Base-by-base conservation (phyloP, 768 basidiomycete genomes). In the Pulveroboletus frians region DNA sequence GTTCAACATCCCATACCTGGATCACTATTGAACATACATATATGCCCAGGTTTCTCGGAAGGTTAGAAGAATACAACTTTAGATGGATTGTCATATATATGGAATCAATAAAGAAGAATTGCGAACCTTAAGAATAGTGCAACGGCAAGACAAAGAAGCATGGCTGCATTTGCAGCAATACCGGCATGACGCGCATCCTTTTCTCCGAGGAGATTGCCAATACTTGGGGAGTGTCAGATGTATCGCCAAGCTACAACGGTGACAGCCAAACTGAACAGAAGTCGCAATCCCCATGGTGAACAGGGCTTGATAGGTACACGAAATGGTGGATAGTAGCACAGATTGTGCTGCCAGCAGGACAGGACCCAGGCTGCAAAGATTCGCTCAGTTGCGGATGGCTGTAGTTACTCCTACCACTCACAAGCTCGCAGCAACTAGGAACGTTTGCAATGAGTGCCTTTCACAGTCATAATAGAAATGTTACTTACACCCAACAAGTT, bases 201-300 rank as follows among this genome's bases (percentile, higher is more conserved):
- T 54, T 94, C 89, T 7, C 94, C 93, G 1, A 96, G 76, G 6
- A 95, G 73, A 61, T 96, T 96, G 2, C 93, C 93, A 30, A 93
- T 83, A 7, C 89, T 89, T 31, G 31, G 13, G 31, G 10, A 31
- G 13, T 1, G 8, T 31, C 31, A 31, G 31, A 31, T 31, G 13
- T 26, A 26, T 31, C 11, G 11, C 3, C 15, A 7, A 10, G 39
- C 9, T 39, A 37, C 43, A 34, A 8, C 42, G 54, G 47, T 34
- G 14, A 1, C 20, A 36, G 66, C 72, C 32, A 56, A 26, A 88
- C 85, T 92, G 80, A 37, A 97, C 91, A 10, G 92, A 87, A 9
- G 85, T 74, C 1, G 92, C 93, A 6, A 93, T 79, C 50, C 84
- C 78, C 36, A 97, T 64, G 1, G 91, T 81, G 53, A 83, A 92